A percentile compares a stretch with the other conserved stretches of the same genome.
Conservation (phyloP, 257 asterid species). For the Mitragyna speciosa region DNA sequence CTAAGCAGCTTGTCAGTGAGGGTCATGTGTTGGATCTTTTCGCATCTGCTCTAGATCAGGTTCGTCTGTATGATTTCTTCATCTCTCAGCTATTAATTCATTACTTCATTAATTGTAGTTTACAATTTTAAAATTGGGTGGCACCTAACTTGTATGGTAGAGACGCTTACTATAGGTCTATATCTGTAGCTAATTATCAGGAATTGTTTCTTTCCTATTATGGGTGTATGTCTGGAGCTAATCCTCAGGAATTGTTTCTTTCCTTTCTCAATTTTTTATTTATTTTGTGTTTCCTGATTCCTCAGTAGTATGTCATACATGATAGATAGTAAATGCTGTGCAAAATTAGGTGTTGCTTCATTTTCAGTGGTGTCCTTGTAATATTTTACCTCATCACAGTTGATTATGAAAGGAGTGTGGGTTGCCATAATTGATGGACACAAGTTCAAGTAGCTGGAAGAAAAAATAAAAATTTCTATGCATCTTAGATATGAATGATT, state of each 20-base stretch:
- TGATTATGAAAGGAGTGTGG: not conserved
- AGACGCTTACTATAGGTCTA: too few relatives aligned
- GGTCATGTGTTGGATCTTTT: constrained; percentile 93
- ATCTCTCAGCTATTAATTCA: not conserved
- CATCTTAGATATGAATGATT: not conserved
- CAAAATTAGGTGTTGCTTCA: not conserved
- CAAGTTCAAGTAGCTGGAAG: not conserved
- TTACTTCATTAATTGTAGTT: not conserved
- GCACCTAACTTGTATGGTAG: too few relatives aligned
- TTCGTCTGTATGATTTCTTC: constrained; percentile 35
- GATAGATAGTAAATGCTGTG: not conserved
- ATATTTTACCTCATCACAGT: not conserved
- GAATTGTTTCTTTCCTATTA: not conserved
- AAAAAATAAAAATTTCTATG: not conserved
- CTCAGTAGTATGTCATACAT: not conserved
- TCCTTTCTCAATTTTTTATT: not conserved
- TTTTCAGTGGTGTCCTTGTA: not conserved
- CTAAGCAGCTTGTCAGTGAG: constrained; percentile 80
- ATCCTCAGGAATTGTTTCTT: not conserved
- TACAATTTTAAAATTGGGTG: too few relatives aligned
- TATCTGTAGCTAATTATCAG: too few relatives aligned
- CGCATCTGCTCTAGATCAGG: constrained; percentile 99
- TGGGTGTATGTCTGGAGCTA: not conserved
- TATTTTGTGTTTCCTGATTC: not conserved
- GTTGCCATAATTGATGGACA: not conserved